phyloP scores from a whole-genome alignment of 129 eudicot species.

The Lactuca saligna region DNA sequence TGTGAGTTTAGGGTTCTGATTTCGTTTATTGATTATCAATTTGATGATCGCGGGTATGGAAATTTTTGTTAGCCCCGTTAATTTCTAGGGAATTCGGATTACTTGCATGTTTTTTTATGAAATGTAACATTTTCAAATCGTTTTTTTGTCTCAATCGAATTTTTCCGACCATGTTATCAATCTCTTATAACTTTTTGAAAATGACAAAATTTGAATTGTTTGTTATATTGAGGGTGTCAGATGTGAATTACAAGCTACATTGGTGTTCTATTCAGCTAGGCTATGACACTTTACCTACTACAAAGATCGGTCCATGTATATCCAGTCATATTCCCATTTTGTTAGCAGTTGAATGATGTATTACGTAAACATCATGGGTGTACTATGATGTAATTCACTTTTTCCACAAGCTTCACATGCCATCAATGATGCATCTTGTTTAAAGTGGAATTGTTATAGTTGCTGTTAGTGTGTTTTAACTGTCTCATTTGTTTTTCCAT shows the following conservation, averaged over 20 bases:
- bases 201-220: slow-evolving; percentile 1
- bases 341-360: background rate
- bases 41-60: slow-evolving; percentile 13
- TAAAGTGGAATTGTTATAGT: background rate
- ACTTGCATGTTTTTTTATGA: slow-evolving; percentile 3
- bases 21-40: background rate
- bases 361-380: slow-evolving; percentile 3
- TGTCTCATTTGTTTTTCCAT: background rate
- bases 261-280: slow-evolving; percentile 2
- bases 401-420: background rate
- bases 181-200: background rate
- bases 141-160: background rate
- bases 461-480: background rate
- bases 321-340: slow-evolving; percentile 10
- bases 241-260: background rate
- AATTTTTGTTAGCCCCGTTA: background rate
- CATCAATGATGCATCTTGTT: background rate
- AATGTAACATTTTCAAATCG: slow-evolving; percentile 10
- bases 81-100: slow-evolving; percentile 7
- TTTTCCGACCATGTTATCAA: background rate
- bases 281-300: slow-evolving; percentile 7
- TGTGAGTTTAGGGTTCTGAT: slow-evolving; percentile 4
- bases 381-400: slow-evolving; percentile 13
- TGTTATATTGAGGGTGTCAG: background rate
- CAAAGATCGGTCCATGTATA: background rate